Conservation (phyloP, 345 rosid genomes). For the Eucalyptus viminalis region DNA sequence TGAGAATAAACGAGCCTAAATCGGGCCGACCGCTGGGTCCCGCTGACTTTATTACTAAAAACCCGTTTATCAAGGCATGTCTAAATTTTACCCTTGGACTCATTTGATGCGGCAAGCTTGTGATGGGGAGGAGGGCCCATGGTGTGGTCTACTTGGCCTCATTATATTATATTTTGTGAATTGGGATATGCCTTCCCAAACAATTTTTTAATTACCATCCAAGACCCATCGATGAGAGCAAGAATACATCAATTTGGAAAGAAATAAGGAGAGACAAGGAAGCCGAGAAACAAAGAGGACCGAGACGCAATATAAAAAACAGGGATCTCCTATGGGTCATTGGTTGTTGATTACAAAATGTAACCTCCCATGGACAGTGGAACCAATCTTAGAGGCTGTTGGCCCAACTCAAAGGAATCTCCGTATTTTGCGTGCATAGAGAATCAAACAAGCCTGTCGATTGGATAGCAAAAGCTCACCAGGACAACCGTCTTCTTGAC, state of each 20-base stretch:
- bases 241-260: not conserved
- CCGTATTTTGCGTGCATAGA: too few relatives aligned
- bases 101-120: not conserved
- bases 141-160: not conserved
- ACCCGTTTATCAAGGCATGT: not conserved
- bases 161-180: not conserved
- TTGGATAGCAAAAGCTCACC: too few relatives aligned
- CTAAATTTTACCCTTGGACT: not conserved
- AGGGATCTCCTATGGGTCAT: not conserved
- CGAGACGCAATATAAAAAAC: too few relatives aligned
- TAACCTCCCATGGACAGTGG: not conserved
- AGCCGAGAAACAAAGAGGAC: not conserved
- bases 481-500: too few relatives aligned
- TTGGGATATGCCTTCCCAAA: not conserved
- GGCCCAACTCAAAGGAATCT: too few relatives aligned
- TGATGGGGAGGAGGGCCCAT: not conserved
- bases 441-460: too few relatives aligned
- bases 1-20: not conserved
- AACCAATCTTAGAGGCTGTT: too few relatives aligned
- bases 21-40: not conserved
- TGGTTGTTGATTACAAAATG: not conserved
- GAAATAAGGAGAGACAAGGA: not conserved
- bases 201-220: not conserved
- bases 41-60: not conserved
- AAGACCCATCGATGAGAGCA: not conserved